Evolutionary conservation across 495 filamentous ascomycete species (phyloP).

Genomic region (Penicillium malachiteum): DNA sequence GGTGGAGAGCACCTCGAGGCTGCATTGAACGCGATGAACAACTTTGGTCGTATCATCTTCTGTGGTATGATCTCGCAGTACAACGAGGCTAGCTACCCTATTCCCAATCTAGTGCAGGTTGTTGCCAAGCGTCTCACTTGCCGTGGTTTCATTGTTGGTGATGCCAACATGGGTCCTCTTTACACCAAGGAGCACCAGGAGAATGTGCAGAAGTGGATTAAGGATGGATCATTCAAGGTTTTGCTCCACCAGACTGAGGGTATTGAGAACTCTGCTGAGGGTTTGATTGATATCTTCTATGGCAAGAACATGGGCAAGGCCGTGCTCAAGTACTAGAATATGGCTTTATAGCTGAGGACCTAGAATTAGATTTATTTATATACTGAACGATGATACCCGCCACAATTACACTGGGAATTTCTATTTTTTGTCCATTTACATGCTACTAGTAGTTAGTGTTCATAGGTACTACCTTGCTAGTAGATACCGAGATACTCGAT

Average conservation of each 20-base stretch:
- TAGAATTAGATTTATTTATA: too few species aligned
- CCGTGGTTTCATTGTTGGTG: slow-evolving; percentile 77
- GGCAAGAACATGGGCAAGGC: slow-evolving; percentile 95
- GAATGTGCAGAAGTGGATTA: slow-evolving; percentile 80
- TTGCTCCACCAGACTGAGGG: slow-evolving; percentile 70
- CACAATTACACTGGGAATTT: neutral
- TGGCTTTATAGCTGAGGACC: too few species aligned
- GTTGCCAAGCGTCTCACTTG: slow-evolving; percentile 58
- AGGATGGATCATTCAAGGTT: slow-evolving; percentile 75
- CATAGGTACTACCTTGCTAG: too few species aligned
- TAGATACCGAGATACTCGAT: too few species aligned
- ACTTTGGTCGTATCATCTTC: slow-evolving; percentile 66
- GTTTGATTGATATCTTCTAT: slow-evolving; percentile 80
- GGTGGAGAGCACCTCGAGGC: slow-evolving; percentile 87
- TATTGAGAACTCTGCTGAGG: slow-evolving; percentile 79
- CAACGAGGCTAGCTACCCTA: slow-evolving; percentile 65
- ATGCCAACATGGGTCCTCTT: slow-evolving; percentile 64
- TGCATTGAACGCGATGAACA: slow-evolving; percentile 65
- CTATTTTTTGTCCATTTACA: neutral
- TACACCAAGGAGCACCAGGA: slow-evolving; percentile 77
- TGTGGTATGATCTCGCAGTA: slow-evolving; percentile 79
- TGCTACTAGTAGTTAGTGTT: too few species aligned
- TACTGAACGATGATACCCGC: too few species aligned
- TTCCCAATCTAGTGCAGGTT: slow-evolving; percentile 61
- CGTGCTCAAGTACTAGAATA: slow-evolving; percentile 64